These are phyloP conservation scores for Orbilia brochopaga DNA, from an alignment of 2,329 filamentous ascomycete species.

Conservation along the genomic window DNA sequence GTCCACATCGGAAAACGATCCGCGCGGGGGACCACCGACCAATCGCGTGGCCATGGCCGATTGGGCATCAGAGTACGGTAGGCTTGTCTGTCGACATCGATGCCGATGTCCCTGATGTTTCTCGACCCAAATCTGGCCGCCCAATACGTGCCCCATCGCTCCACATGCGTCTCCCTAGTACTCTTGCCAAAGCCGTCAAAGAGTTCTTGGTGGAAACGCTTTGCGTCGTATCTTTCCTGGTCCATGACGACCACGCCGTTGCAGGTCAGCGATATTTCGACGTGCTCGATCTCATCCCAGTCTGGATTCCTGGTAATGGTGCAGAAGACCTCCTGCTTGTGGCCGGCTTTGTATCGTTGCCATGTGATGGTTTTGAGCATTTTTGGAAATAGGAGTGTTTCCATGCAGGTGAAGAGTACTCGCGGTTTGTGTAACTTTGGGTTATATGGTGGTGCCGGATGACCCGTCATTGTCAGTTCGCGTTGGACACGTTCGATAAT, in stretches of 20 bases:
- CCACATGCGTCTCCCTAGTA: too few species aligned
- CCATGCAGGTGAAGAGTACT: slow-evolving; percentile 15
- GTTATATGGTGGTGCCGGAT: too few species aligned
- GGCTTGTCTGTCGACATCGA: not conserved
- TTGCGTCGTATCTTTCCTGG: slow-evolving; percentile 25
- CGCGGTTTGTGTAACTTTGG: too few species aligned
- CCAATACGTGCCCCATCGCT: slow-evolving; percentile 14
- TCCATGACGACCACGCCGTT: slow-evolving; percentile 1
- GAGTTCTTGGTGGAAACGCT: slow-evolving; percentile 27
- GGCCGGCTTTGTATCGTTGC: slow-evolving; percentile 10
- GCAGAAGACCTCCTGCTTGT: slow-evolving; percentile 15
- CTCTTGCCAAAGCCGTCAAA: slow-evolving; percentile 8
- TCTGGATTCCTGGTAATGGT: not conserved
- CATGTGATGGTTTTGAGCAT: slow-evolving; percentile 8
- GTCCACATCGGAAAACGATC: too few species aligned
- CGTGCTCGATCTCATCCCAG: slow-evolving; percentile 4
- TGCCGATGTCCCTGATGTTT: not conserved
- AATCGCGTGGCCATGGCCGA: too few species aligned
- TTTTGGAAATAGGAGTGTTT: slow-evolving; percentile 2
- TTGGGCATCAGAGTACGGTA: too few species aligned
- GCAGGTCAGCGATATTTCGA: slow-evolving; percentile 27
- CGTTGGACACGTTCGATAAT: too few species aligned
- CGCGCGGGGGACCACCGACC: too few species aligned
- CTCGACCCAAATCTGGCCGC: slow-evolving; percentile 7
- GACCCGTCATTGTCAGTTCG: too few species aligned